These are phyloP conservation scores for Salvia splendens DNA, from an alignment of 257 asterid species.

Conservation along the genomic window DNA sequence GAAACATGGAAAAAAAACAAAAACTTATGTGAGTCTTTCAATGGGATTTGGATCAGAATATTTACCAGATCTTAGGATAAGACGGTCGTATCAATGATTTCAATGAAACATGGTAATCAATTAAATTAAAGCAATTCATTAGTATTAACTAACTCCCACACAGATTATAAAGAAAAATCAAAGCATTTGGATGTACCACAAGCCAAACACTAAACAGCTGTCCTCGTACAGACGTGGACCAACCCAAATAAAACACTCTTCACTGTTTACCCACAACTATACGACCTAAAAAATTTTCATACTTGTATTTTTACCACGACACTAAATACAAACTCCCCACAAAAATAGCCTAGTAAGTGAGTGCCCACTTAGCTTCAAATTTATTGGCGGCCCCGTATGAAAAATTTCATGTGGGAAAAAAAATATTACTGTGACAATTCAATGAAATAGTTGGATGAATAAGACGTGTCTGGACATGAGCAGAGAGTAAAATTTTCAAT, in stretches of 20 bases:
- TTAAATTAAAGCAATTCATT: not conserved
- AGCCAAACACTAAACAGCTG: slow-evolving; percentile 36
- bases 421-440: slow-evolving; percentile 21
- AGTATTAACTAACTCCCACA: too few relatives aligned
- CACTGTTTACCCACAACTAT: not conserved
- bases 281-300: slow-evolving; percentile 35
- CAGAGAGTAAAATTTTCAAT: slow-evolving; percentile 26
- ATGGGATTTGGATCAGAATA: too few relatives aligned
- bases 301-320: slow-evolving; percentile 20
- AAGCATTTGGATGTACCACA: slow-evolving; percentile 28
- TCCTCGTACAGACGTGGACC: slow-evolving; percentile 47
- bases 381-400: slow-evolving; percentile 45
- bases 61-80: too few relatives aligned
- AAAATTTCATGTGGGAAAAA: slow-evolving; percentile 20
- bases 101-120: not conserved
- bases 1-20: too few relatives aligned
- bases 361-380: slow-evolving; percentile 42
- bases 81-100: not conserved
- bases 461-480: slow-evolving; percentile 30
- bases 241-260: not conserved
- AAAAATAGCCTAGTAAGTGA: slow-evolving; percentile 25
- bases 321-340: slow-evolving; percentile 27
- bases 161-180: not conserved
- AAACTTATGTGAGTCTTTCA: too few relatives aligned
- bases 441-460: slow-evolving; percentile 1